Conservation (phyloP, 176 grass and related monocot genomes). For the Bonia amplexicaulis region DNA sequence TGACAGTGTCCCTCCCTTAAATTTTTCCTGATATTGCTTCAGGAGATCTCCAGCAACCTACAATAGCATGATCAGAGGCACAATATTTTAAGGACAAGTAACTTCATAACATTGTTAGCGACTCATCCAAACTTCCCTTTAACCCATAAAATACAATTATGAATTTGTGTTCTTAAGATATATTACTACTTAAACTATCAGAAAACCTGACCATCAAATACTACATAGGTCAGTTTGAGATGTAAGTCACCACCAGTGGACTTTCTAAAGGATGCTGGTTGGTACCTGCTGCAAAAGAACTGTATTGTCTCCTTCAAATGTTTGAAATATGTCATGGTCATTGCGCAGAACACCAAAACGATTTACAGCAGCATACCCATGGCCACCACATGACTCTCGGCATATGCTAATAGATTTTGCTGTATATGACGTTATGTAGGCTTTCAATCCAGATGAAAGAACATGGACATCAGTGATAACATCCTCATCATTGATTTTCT, state of each 20-base stretch:
- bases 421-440: constrained; percentile 93
- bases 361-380: constrained; percentile 98
- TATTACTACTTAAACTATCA: background rate
- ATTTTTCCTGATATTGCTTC: constrained; percentile 92
- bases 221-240: background rate
- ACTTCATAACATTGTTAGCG: background rate
- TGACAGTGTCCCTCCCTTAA: constrained; percentile 82
- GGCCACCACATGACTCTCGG: constrained; percentile 86
- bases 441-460: constrained; percentile 92
- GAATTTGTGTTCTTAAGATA: background rate
- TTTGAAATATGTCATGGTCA: constrained; percentile 99
- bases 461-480: constrained; percentile 75
- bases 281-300: constrained; percentile 95
- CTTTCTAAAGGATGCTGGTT: background rate
- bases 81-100: background rate
- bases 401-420: constrained; percentile 86
- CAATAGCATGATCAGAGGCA: constrained; percentile 1
- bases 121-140: background rate
- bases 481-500: constrained; percentile 82
- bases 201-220: background rate
- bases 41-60: constrained; percentile 89
- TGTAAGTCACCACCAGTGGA: background rate
- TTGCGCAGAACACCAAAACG: constrained; percentile 78
- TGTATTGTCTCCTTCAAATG: constrained; percentile 98
- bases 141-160: background rate